Base-by-base conservation (phyloP, 1,139 yeast species). In the Sugiyamaella castrensis region DNA sequence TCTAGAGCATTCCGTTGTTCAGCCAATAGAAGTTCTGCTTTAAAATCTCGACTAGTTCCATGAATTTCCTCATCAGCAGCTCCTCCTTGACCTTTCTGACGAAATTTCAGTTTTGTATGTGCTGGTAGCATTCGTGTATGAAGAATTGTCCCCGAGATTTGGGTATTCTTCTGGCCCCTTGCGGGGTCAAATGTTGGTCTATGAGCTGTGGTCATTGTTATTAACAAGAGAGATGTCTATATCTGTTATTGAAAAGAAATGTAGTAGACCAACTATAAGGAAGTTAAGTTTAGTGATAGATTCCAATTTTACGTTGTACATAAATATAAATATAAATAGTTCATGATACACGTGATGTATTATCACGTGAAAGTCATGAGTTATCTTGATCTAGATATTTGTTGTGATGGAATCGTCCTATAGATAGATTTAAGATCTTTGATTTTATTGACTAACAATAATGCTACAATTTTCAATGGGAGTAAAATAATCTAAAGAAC, bases 111-210 rank as follows among this genome's bases (percentile, higher is more conserved):
- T 60, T 72, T 73, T 8, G 77, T 77, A 56, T 89, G 95, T 10
- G 85, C 88, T 0, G 92, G 85, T 13, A 85, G 71, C 11, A 79
- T 71, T 44, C 95, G 71, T 1, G 88, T 76, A 65, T 88, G 96
- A 11, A 73, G 66, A 10, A 83, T 86, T 37, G 77, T 65, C 12
- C 70, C 74, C 26, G 47, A 70, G 48, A 40, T 75, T 64, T 34
- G 72, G 68, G 50, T 66, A 61, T 46, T 75, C 68, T 29, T 71
- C 72, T 57, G 79, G 4, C 96, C 97, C 59, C 81, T 76, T 50
- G 95, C 89, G 52, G 92, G 87, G 61, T 89, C 96, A 54, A 87
- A 75, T 8, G 95, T 87, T 0, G 97, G 96, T 64, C 95, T 76
- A 63, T 87, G 96, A 43, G 94, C 92, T 2, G 95, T 84, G 1